These are phyloP conservation scores for Colletotrichum cordylinicola DNA, from an alignment of 2,329 filamentous ascomycete species.

Conservation along the genomic window DNA sequence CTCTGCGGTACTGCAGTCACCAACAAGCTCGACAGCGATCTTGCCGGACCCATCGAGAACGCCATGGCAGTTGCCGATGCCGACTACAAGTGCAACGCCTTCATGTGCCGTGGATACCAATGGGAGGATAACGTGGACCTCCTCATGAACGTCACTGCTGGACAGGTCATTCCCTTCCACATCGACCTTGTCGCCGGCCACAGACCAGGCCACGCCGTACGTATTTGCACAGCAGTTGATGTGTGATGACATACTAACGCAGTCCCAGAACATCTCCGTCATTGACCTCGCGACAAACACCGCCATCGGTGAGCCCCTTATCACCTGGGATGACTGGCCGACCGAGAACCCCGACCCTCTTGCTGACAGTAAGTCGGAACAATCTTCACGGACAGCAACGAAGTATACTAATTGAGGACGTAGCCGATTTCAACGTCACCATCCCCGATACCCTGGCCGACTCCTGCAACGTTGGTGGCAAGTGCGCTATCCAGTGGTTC, in stretches of 20 bases:
- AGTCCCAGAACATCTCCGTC: constrained; percentile 50
- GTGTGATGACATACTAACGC: background rate
- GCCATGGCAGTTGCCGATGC: constrained; percentile 27
- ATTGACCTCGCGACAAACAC: constrained; percentile 50
- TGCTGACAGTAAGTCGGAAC: constrained; percentile 24
- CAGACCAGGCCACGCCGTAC: constrained; percentile 33
- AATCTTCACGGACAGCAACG: background rate
- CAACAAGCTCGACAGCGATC: constrained; percentile 25
- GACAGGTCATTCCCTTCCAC: constrained; percentile 40
- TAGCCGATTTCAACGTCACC: constrained; percentile 55
- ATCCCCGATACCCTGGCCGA: constrained; percentile 52
- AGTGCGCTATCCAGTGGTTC: constrained; percentile 62
- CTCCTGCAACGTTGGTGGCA: constrained; percentile 54
- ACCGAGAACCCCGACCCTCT: constrained; percentile 20
- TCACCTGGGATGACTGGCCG: constrained; percentile 40
- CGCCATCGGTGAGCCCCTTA: constrained; percentile 54
- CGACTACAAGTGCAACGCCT: constrained; percentile 30
- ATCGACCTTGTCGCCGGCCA: constrained; percentile 45
- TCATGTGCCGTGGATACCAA: constrained; percentile 34
- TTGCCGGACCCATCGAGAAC: constrained; percentile 32
- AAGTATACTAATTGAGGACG: constrained; percentile 29
- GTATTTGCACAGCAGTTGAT: background rate
- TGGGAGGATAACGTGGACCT: constrained; percentile 33
- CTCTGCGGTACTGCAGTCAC: constrained; percentile 27
- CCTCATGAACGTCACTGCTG: constrained; percentile 30